Conservation (phyloP, 371 early-diverging fungal genomes). For the Mortierella sp. region DNA sequence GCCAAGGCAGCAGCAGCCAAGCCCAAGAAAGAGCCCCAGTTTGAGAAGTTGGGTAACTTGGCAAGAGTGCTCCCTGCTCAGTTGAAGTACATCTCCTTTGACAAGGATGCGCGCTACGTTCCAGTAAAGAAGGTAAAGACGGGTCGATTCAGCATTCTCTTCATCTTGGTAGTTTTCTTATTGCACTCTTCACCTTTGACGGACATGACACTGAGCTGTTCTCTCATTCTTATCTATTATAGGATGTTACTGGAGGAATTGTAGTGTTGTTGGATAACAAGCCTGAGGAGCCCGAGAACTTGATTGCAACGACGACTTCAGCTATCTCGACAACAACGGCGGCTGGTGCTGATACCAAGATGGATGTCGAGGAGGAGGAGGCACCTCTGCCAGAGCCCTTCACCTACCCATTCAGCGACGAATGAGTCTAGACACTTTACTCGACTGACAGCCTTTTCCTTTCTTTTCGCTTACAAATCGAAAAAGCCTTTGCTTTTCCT, state of each 20-base stretch:
- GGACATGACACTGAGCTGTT: too few species aligned
- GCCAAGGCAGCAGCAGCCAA: slow-evolving; percentile 62
- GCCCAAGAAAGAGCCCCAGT: slow-evolving; percentile 79
- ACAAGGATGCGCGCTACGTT: slow-evolving; percentile 85
- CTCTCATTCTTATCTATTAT: background rate
- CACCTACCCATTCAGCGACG: slow-evolving; percentile 83
- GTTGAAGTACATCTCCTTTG: slow-evolving; percentile 86
- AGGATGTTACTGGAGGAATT: slow-evolving; percentile 83
- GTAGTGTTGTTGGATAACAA: slow-evolving; percentile 77
- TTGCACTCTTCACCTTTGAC: too few species aligned
- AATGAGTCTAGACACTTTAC: slow-evolving; percentile 8
- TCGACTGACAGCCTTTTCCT: too few species aligned
- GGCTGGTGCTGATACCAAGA: slow-evolving; percentile 49
- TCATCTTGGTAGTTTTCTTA: background rate
- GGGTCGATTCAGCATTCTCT: too few species aligned
- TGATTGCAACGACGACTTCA: slow-evolving; percentile 60
- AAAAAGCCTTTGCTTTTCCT: too few species aligned
- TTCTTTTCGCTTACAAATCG: too few species aligned
- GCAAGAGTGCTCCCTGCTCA: slow-evolving; percentile 92
- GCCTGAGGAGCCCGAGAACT: slow-evolving; percentile 70
- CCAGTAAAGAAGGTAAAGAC: slow-evolving; percentile 83
- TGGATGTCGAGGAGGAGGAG: slow-evolving; percentile 71
- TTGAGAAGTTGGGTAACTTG: slow-evolving; percentile 87
- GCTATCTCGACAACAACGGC: slow-evolving; percentile 13
- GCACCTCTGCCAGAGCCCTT: slow-evolving; percentile 89